Conservation (phyloP, 306 rosid genomes). For the Rosa multiflora region DNA sequence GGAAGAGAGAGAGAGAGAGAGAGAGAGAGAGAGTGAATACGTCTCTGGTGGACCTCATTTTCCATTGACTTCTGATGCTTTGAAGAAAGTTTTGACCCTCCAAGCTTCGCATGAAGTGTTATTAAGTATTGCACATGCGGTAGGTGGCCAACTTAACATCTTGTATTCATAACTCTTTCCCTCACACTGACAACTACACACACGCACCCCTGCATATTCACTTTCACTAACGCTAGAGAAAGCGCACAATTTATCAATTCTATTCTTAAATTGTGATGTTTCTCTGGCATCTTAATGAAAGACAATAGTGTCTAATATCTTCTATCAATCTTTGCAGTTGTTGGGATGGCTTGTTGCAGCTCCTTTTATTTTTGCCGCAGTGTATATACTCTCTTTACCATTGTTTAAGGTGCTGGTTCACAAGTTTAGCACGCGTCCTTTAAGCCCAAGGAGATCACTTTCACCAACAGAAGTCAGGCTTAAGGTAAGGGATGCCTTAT, state of each 20-base stretch:
- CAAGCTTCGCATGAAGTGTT: constrained; percentile 74
- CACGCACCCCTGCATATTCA: not conserved
- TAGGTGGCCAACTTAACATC: constrained; percentile 36
- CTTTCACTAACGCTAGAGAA: not conserved
- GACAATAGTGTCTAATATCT: not conserved
- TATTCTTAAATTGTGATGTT: not conserved
- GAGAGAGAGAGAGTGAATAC: constrained; percentile 39
- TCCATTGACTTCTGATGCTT: constrained; percentile 79
- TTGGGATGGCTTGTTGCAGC: constrained; percentile 83
- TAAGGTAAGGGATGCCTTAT: constrained; percentile 69
- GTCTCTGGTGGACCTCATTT: constrained; percentile 77
- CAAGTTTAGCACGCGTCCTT: constrained; percentile 58
- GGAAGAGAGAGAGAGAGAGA: too few species aligned
- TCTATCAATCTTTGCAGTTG: constrained; percentile 49
- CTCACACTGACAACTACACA: not conserved
- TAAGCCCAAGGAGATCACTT: constrained; percentile 54
- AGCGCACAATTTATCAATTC: not conserved
- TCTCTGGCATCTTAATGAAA: not conserved
- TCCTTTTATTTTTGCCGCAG: constrained; percentile 56
- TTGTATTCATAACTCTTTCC: not conserved
- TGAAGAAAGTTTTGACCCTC: constrained; percentile 77
- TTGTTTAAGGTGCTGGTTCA: constrained; percentile 67
- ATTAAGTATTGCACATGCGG: constrained; percentile 76
- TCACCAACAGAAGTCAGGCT: constrained; percentile 46
- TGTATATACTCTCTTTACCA: constrained; percentile 55